These are phyloP conservation scores for Lachancea nothofagi DNA, from an alignment of 805 yeast species.

Conservation along the genomic window DNA sequence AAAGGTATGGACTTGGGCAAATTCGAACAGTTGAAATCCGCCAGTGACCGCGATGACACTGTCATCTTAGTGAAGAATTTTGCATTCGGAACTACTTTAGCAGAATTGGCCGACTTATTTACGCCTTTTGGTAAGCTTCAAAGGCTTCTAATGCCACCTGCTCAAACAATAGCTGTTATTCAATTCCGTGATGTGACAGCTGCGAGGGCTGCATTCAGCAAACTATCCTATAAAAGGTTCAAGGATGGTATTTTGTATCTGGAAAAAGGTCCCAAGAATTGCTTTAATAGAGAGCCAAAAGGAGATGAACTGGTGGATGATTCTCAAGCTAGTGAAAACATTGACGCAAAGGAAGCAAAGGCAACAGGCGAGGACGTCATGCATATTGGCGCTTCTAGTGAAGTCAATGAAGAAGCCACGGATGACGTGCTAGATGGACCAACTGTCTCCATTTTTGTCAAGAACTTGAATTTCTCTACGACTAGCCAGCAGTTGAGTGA, in stretches of 20 bases:
- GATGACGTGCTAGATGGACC: conserved; percentile 54
- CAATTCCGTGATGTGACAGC: conserved; percentile 78
- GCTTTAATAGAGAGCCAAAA: conserved; percentile 59
- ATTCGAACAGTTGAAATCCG: conserved; percentile 44
- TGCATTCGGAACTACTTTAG: conserved; percentile 77
- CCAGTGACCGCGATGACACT: conserved; percentile 64
- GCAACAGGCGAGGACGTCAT: conserved; percentile 26
- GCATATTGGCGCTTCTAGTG: conserved; percentile 42
- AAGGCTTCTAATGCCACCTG: conserved; percentile 87
- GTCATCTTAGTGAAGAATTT: conserved; percentile 83
- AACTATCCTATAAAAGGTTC: conserved; percentile 80
- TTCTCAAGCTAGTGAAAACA: conserved; percentile 23
- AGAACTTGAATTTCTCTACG: conserved; percentile 86
- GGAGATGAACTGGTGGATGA: conserved; percentile 32
- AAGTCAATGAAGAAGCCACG: conserved; percentile 39
- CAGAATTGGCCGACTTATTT: conserved; percentile 79
- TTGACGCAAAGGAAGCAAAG: conserved; percentile 33
- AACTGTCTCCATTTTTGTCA: conserved; percentile 83
- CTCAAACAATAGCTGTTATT: conserved; percentile 91
- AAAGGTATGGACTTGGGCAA: conserved; percentile 79
- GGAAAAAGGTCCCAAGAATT: conserved; percentile 87
- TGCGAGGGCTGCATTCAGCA: conserved; percentile 85
- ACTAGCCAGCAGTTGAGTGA: conserved; percentile 50
- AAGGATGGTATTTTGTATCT: conserved; percentile 82
- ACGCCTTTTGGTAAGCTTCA: conserved; percentile 72